These are phyloP conservation scores for Tylopilus sp. DNA, from an alignment of 768 basidiomycete species.

Conservation along the genomic window DNA sequence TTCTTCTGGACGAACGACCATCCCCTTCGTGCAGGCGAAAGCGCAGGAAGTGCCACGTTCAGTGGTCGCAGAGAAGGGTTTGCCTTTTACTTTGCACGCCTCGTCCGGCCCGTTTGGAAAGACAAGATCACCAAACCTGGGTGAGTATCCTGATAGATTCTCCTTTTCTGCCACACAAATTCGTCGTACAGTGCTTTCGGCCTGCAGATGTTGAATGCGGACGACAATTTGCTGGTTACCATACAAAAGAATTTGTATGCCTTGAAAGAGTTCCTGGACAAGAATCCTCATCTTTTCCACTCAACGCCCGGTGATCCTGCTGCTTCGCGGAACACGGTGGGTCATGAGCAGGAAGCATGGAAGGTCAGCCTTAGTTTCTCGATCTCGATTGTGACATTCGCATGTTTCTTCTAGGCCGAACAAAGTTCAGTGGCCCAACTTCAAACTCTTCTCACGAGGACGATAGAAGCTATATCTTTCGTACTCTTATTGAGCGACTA, in stretches of 20 bases:
- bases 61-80: constrained; percentile 89
- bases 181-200: constrained; percentile 36
- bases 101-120: constrained; percentile 87
- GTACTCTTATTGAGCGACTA: constrained; percentile 91
- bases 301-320: constrained; percentile 70
- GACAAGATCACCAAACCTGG: constrained; percentile 64
- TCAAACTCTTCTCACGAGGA: constrained; percentile 68
- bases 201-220: constrained; percentile 56
- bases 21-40: constrained; percentile 45
- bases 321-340: constrained; percentile 49
- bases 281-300: constrained; percentile 84
- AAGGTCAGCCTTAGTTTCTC: constrained; percentile 47
- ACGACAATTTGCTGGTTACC: constrained; percentile 60
- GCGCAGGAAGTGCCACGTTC: constrained; percentile 71
- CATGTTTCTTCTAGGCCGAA: constrained; percentile 55
- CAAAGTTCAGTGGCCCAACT: constrained; percentile 80
- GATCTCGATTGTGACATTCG: not conserved
- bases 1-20: not conserved
- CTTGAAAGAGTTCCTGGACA: constrained; percentile 71
- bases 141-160: constrained; percentile 36
- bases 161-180: not conserved
- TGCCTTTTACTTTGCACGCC: constrained; percentile 79
- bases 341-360: constrained; percentile 84
- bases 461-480: constrained; percentile 94
- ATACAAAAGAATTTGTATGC: constrained; percentile 78